phyloP scores from a whole-genome alignment of 257 asterid genomes.

The Dorcoceras hygrometricum region DNA sequence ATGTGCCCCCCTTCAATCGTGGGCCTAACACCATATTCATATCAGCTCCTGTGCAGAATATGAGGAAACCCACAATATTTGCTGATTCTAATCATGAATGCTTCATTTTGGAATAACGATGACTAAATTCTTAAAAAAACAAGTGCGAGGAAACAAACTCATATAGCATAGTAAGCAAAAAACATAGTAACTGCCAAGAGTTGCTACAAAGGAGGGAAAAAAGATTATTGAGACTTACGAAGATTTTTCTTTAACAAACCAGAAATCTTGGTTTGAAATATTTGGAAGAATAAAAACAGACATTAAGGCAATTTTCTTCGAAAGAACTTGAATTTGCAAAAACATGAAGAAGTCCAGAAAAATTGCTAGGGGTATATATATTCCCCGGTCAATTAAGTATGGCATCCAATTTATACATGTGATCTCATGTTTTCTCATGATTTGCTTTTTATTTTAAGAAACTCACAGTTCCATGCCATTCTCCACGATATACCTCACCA shows the following conservation, averaged over 20 bases:
- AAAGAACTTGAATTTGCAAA: neutral
- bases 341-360: conserved; percentile 21
- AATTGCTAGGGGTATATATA: conserved; percentile 9
- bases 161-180: neutral
- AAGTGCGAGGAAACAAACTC: conserved; percentile 7
- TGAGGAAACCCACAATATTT: conserved; percentile 4
- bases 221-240: neutral
- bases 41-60: too few relatives aligned
- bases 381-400: neutral
- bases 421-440: neutral
- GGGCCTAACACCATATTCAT: too few relatives aligned
- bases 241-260: neutral
- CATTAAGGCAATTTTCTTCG: conserved; percentile 5
- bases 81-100: neutral
- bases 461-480: conserved; percentile 99
- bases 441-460: conserved; percentile 2
- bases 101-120: neutral
- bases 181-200: neutral
- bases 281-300: neutral
- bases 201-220: neutral
- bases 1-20: too few relatives aligned
- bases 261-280: neutral
- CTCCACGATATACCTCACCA: conserved; percentile 96
- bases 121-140: neutral
- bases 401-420: neutral